phyloP scores from a whole-genome alignment of 2,329 filamentous ascomycete species.

The Periglandula ipomoeae region DNA sequence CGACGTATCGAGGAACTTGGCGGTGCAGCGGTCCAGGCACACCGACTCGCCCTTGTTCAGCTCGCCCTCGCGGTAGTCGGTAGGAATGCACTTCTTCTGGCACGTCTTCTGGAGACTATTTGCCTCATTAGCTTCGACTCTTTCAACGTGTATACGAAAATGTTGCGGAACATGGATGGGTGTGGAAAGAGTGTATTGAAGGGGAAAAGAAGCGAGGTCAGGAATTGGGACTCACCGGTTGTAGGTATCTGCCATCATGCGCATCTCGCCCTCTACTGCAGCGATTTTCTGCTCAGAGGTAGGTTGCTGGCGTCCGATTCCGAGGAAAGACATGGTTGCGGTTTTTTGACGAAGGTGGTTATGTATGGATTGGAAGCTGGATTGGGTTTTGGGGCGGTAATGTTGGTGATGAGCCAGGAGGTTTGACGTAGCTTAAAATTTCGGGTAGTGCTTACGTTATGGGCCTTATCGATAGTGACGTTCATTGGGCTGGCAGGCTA shows the following conservation, averaged over 20 bases:
- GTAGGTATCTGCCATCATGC: conserved; percentile 97
- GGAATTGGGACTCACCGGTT: conserved; percentile 84
- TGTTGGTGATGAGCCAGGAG: conserved; percentile 5
- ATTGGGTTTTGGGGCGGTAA: background rate
- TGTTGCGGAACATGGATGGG: no score
- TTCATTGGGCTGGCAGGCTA: background rate
- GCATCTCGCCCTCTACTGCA: conserved; percentile 92
- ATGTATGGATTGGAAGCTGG: background rate
- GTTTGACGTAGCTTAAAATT: background rate
- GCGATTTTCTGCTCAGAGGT: conserved; percentile 96
- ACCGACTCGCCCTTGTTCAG: conserved; percentile 99
- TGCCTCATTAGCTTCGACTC: no score
- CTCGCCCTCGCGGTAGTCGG: conserved; percentile 88
- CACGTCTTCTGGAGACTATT: conserved; percentile 76
- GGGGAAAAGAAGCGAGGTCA: conserved; percentile 4
- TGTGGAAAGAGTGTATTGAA: no score
- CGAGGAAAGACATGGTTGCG: conserved; percentile 32
- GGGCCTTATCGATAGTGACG: background rate
- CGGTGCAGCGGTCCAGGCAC: conserved; percentile 92
- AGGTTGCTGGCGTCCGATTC: conserved; percentile 61
- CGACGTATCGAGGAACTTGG: conserved; percentile 98
- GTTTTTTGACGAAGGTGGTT: background rate
- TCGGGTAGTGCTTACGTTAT: conserved; percentile 16
- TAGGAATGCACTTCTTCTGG: conserved; percentile 87
- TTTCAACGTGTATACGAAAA: no score